Evolutionary conservation across 768 basidiomycete genomes (phyloP).

Genomic region (Pulveroboletus sp.): DNA sequence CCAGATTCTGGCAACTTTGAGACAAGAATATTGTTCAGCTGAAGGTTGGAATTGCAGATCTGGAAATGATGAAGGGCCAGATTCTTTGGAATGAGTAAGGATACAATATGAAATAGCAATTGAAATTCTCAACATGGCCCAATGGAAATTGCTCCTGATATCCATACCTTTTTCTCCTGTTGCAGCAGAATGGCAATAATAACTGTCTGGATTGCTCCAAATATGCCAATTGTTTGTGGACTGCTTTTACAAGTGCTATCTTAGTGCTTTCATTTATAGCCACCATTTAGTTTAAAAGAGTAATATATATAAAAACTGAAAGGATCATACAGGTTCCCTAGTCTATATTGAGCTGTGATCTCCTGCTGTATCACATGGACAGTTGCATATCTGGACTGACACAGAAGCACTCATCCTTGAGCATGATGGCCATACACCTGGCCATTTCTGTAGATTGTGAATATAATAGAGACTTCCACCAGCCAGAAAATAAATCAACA

Average conservation of each 20-base stretch:
- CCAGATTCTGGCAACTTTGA: too few species aligned
- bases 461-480: conserved; percentile 1
- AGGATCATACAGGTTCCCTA: background rate
- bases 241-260: background rate
- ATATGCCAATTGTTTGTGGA: background rate
- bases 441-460: background rate
- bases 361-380: background rate
- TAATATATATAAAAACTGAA: background rate
- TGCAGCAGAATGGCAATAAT: background rate
- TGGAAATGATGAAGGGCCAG: too few species aligned
- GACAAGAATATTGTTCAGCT: too few species aligned
- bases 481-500: conserved; percentile 1
- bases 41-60: too few species aligned
- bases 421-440: background rate
- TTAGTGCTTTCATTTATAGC: conserved; percentile 28
- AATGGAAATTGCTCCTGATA: background rate
- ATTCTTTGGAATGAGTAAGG: too few species aligned
- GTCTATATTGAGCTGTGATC: background rate
- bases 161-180: background rate
- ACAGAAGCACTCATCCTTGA: background rate
- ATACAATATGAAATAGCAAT: too few species aligned
- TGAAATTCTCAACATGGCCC: background rate
- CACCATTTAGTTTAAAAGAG: conserved; percentile 1
- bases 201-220: background rate
- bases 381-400: too few species aligned